These are phyloP conservation scores for Samsoniella hepiali DNA, from an alignment of 2,329 filamentous ascomycete genomes.

Conservation along the genomic window DNA sequence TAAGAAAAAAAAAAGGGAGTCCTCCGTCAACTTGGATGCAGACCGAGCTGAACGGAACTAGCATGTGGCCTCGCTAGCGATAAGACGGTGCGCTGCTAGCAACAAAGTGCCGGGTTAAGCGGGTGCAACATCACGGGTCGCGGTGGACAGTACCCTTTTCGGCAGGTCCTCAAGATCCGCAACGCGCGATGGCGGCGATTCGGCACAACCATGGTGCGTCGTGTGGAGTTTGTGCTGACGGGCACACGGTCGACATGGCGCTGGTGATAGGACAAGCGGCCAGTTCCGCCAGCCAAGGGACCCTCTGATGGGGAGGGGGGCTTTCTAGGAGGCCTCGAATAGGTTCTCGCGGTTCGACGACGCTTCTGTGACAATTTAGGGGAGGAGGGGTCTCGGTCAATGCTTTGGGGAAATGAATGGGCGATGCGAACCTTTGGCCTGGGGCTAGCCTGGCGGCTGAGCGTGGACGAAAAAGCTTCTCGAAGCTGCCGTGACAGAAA, in stretches of 20 bases:
- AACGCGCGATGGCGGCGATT: conserved; percentile 19
- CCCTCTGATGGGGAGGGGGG: neutral
- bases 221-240: conserved; percentile 13
- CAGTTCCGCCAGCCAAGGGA: conserved; percentile 5
- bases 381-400: neutral
- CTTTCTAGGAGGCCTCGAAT: neutral
- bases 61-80: conserved; percentile 2
- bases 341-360: no score
- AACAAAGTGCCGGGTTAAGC: neutral
- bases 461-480: neutral
- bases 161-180: conserved; percentile 24
- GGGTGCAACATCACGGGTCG: neutral
- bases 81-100: neutral
- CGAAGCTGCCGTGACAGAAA: neutral
- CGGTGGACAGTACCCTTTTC: conserved; percentile 21
- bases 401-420: neutral
- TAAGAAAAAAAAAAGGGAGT: neutral
- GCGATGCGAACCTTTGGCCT: neutral
- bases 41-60: neutral
- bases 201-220: conserved; percentile 17
- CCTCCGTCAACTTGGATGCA: neutral
- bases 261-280: conserved; percentile 12
- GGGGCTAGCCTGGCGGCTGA: neutral
- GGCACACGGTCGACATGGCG: conserved; percentile 7
- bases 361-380: neutral